Conservation (phyloP, 2,329 filamentous ascomycete genomes). For the Xenoacremonium recifei region DNA sequence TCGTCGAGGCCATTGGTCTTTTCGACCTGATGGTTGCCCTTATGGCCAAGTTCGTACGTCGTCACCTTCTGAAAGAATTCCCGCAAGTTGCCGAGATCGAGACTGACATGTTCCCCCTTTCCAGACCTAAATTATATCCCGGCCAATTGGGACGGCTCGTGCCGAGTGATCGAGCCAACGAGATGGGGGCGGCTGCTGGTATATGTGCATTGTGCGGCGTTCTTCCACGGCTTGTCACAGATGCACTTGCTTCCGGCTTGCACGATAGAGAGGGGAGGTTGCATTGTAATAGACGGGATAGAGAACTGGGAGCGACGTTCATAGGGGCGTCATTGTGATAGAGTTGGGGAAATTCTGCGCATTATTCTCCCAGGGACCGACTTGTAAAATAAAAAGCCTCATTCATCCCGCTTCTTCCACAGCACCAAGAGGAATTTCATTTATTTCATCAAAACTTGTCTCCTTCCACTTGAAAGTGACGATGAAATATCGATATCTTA, state of each 20-base stretch:
- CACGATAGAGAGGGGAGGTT: slow-evolving; percentile 35
- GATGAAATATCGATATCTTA: slow-evolving; percentile 2
- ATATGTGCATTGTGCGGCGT: slow-evolving; percentile 24
- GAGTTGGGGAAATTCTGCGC: slow-evolving; percentile 33
- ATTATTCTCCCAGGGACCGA: slow-evolving; percentile 33
- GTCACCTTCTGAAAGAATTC: slow-evolving; percentile 6
- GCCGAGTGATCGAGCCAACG: slow-evolving; percentile 35
- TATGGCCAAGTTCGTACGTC: slow-evolving; percentile 84
- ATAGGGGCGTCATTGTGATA: slow-evolving; percentile 34
- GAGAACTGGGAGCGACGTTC: slow-evolving; percentile 35
- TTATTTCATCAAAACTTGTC: slow-evolving; percentile 17
- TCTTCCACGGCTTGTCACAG: slow-evolving; percentile 24
- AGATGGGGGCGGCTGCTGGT: slow-evolving; percentile 30
- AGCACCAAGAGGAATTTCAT: slow-evolving; percentile 29
- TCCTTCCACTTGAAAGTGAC: slow-evolving; percentile 8
- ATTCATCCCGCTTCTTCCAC: slow-evolving; percentile 37
- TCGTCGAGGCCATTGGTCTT: slow-evolving; percentile 89
- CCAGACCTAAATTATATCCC: slow-evolving; percentile 38
- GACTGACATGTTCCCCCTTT: slow-evolving; percentile 9
- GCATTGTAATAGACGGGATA: slow-evolving; percentile 42
- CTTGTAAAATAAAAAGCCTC: slow-evolving; percentile 45
- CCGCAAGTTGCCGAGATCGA: background rate
- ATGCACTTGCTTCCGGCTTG: slow-evolving; percentile 27
- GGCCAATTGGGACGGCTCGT: slow-evolving; percentile 32
- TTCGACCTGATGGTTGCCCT: slow-evolving; percentile 91